Evolutionary conservation across 2,329 filamentous ascomycete genomes (phyloP).

Genomic region (Talaromyces sp.): DNA sequence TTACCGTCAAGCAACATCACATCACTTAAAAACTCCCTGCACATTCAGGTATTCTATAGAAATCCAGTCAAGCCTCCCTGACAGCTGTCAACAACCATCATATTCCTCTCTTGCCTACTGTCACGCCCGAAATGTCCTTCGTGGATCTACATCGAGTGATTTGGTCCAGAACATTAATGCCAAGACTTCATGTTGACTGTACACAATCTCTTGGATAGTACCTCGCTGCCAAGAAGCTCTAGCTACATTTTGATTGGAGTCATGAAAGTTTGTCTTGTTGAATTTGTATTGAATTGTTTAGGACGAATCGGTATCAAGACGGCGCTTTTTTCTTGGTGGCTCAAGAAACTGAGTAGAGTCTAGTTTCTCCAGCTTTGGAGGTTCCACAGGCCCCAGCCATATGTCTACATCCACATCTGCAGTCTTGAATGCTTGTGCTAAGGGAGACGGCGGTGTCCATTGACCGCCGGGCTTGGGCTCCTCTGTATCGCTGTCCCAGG

Average conservation of each 20-base stretch:
- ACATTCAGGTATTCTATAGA: no score
- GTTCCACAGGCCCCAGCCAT: constrained; percentile 9
- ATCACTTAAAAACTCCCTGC: no score
- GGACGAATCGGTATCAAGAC: background rate
- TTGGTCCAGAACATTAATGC: background rate
- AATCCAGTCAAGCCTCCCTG: no score
- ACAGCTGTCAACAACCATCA: no score
- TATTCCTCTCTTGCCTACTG: no score
- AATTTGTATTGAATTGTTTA: no score
- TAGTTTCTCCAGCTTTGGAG: background rate
- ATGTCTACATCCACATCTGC: constrained; percentile 1
- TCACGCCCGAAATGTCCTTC: no score
- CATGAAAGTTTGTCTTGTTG: no score
- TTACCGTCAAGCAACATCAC: no score
- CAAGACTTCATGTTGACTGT: background rate
- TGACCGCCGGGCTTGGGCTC: background rate
- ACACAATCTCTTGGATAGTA: background rate
- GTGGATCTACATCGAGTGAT: no score
- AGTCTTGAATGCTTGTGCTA: constrained; percentile 5
- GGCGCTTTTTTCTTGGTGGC: background rate
- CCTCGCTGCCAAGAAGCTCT: background rate
- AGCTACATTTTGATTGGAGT: background rate
- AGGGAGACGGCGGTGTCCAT: constrained; percentile 8
- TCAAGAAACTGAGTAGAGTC: background rate
- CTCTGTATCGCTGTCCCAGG: constrained; percentile 1